Percentiles rank a stretch among this genome's conserved stretches.
phyloP scores from a whole-genome alignment of 192 early-diverging fungal genomes.

The Coemansia umbellata region DNA sequence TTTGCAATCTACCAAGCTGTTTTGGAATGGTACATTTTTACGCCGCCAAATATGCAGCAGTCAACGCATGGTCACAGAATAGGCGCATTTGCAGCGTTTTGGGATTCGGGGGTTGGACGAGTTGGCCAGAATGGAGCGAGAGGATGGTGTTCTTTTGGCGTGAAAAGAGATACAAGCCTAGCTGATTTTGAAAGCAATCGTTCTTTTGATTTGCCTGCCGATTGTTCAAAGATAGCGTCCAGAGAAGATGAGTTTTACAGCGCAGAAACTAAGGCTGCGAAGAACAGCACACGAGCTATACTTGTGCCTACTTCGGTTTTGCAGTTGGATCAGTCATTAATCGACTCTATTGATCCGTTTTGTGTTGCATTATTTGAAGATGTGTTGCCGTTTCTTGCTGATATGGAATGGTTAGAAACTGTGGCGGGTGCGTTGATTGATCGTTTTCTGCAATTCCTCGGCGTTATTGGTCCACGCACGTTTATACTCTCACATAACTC shows the following conservation, averaged over 20 bases:
- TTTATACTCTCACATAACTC: slow-evolving; percentile 10
- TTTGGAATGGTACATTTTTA: slow-evolving; percentile 31
- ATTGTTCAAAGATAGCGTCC: not conserved
- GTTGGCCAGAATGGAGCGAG: slow-evolving; percentile 15
- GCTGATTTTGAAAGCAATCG: too few relatives aligned
- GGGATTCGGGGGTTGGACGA: slow-evolving; percentile 24
- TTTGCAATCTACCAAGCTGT: slow-evolving; percentile 24
- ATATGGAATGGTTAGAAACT: slow-evolving; percentile 6
- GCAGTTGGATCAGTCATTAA: not conserved
- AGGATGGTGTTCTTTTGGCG: slow-evolving; percentile 13
- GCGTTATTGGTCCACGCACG: slow-evolving; percentile 23
- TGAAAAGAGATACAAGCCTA: not conserved
- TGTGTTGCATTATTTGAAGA: slow-evolving; percentile 33
- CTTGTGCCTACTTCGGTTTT: not conserved
- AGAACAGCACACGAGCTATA: not conserved
- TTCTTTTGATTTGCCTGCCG: not conserved
- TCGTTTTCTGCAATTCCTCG: slow-evolving; percentile 22
- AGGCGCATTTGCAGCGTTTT: slow-evolving; percentile 21
- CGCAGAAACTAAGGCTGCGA: not conserved
- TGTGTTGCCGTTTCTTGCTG: slow-evolving; percentile 26
- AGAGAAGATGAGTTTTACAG: not conserved
- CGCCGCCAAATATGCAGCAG: not conserved
- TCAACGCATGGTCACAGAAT: slow-evolving; percentile 10
- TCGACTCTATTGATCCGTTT: slow-evolving; percentile 14
- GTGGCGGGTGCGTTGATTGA: slow-evolving; percentile 14